Conservation (phyloP, 164 flowering plant genomes). For the Magnolia officinalis region DNA sequence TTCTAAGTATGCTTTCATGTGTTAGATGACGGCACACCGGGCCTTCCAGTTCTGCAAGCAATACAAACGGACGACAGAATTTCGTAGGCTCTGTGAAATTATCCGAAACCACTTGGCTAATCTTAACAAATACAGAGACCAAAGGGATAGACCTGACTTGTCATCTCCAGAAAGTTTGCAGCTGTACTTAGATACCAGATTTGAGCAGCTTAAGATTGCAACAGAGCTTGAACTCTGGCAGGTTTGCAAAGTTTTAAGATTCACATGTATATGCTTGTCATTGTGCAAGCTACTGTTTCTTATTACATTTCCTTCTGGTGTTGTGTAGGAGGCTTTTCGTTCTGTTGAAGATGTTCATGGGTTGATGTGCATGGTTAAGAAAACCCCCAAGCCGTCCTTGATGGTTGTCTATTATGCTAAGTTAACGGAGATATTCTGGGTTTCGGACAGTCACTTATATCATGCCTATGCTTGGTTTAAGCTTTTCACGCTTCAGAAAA, state of each 20-base stretch:
- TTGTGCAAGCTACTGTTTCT: not conserved
- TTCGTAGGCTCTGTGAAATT: conserved; percentile 90
- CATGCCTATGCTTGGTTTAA: conserved; percentile 98
- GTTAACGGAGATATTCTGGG: conserved; percentile 81
- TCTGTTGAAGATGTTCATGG: conserved; percentile 93
- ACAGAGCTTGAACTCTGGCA: conserved; percentile 97
- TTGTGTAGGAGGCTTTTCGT: conserved; percentile 83
- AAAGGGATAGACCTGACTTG: conserved; percentile 87
- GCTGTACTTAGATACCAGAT: conserved; percentile 86
- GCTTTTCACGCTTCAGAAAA: conserved; percentile 78
- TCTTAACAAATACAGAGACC: conserved; percentile 90
- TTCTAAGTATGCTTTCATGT: not conserved
- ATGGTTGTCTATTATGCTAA: conserved; percentile 89
- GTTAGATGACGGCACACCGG: conserved; percentile 89
- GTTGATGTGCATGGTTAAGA: conserved; percentile 94
- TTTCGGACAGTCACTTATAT: conserved; percentile 73
- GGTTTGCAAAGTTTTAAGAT: conserved; percentile 30
- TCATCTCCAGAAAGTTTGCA: conserved; percentile 88
- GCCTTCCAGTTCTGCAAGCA: conserved; percentile 98
- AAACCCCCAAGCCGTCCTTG: conserved; percentile 81
- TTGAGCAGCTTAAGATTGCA: conserved; percentile 94
- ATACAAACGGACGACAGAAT: conserved; percentile 88
- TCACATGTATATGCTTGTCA: not conserved
- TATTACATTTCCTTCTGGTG: not conserved
- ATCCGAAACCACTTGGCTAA: conserved; percentile 86